Conservation (phyloP, 1,139 yeast species). For the Groenewaldozyma sp. region DNA sequence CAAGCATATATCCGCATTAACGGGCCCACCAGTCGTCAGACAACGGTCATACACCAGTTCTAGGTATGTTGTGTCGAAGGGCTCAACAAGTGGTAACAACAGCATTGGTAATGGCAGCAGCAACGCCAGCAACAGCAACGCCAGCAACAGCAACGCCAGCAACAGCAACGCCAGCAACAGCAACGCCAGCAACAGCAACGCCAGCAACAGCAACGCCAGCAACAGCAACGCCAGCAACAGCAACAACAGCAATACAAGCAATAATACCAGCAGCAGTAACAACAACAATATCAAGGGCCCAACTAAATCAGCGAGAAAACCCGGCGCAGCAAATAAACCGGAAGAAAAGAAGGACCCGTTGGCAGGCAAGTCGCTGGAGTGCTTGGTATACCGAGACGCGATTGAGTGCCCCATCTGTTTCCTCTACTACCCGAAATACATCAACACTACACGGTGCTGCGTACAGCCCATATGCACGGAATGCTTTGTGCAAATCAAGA, state of each 20-base stretch:
- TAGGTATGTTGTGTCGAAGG: not conserved
- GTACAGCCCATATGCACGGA: slow-evolving; percentile 91
- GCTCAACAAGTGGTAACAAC: not conserved
- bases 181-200: not conserved
- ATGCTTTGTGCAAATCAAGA: slow-evolving; percentile 91
- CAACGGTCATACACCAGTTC: slow-evolving; percentile 7
- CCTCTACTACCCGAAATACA: slow-evolving; percentile 66
- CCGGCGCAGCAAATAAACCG: no score
- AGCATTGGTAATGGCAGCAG: not conserved
- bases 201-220: not conserved
- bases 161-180: not conserved
- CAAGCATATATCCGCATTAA: not conserved
- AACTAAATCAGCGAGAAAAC: no score
- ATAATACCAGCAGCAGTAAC: no score
- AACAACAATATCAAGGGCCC: not conserved
- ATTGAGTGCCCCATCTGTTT: slow-evolving; percentile 94
- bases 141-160: not conserved
- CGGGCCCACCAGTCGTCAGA: slow-evolving; percentile 7
- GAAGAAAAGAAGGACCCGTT: not conserved
- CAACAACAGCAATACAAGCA: not conserved
- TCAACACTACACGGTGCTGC: slow-evolving; percentile 85
- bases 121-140: not conserved
- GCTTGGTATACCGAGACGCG: slow-evolving; percentile 51
- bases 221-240: not conserved
- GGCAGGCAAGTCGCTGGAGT: slow-evolving; percentile 22